Evolutionary conservation across 2,329 filamentous ascomycete genomes (phyloP), one percentile per base, ranked within the genome.

Genomic region (Ceratocystis smalleyi): DNA sequence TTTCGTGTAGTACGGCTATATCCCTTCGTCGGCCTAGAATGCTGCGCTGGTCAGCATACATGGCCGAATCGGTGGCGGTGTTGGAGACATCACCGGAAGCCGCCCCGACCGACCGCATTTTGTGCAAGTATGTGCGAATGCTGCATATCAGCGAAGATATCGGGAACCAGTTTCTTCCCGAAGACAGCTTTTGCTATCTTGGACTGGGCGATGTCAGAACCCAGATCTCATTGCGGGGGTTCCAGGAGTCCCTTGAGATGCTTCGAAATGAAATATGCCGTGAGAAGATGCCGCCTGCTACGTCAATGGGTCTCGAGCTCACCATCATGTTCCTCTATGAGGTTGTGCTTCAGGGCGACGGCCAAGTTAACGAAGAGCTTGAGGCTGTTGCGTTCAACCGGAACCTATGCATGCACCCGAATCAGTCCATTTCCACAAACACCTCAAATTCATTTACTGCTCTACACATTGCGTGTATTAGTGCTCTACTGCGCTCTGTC

Each of bases 251-350:
- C 55, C 72, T 90, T 17, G 78, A 83, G 19, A 79, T 80, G 67
- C 87, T 86, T 75, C 76, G 76, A 60, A 76, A 74, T 15, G 75
- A 77, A n/a, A 77, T 86, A 12, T 77, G 81, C 0, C 72, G 73
- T 43, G 79, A 82, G 5, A 69, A 80, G 43, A 78, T 80, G 69
- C 78, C 79, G 64, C 76, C 81, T n/a, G 78, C 82, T 0, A 75
- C 90, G 57, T 75, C 76, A 19, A 79, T 90, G 68, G 81, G 81
- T 67, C 84, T 88, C 68, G 77, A 85, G 68, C 80, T 86, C 1
- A 72, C 89, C 43, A 86, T 79, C 67, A 75, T 91, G 2, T 90
- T 88, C 71, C 84, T 91, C 76, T 86, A 91, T 71, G 88, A 91
- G 72, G 82, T 88, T 63, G 84, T 82, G 2, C 81, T 91, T 68